phyloP scores from a whole-genome alignment of 2,329 filamentous ascomycete genomes.

The Diaporthe sp. region DNA sequence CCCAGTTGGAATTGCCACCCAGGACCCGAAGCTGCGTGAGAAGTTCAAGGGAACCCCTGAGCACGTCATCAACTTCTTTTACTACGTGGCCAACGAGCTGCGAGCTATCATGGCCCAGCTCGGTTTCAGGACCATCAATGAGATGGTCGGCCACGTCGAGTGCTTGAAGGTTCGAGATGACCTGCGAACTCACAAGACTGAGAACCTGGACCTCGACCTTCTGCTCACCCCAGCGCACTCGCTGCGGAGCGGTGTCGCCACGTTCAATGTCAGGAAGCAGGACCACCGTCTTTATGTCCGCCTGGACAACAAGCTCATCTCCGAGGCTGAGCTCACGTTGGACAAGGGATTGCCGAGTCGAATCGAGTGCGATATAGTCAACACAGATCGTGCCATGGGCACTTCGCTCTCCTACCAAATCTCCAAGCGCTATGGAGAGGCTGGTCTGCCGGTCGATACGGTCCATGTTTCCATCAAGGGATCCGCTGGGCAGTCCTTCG shows the following conservation, averaged over 20 bases:
- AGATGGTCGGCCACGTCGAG: constrained; percentile 96
- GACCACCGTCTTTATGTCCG: constrained; percentile 94
- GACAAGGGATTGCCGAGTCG: constrained; percentile 94
- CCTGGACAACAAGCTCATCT: constrained; percentile 96
- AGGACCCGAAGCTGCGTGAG: constrained; percentile 92
- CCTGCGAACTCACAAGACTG: constrained; percentile 86
- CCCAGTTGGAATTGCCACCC: constrained; percentile 94
- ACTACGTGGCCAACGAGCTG: constrained; percentile 95
- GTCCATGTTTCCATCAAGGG: constrained; percentile 97
- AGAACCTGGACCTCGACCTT: constrained; percentile 91
- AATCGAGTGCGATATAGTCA: constrained; percentile 96
- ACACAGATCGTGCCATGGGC: constrained; percentile 93
- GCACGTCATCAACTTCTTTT: constrained; percentile 99
- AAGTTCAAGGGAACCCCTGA: constrained; percentile 95
- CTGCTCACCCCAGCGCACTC: constrained; percentile 97
- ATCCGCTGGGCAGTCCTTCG: constrained; percentile 95
- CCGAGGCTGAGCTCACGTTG: constrained; percentile 91
- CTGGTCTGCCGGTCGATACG: constrained; percentile 89
- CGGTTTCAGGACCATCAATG: constrained; percentile 94
- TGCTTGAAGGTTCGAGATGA: constrained; percentile 88
- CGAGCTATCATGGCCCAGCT: constrained; percentile 97
- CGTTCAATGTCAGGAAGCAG: constrained; percentile 98
- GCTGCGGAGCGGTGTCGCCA: constrained; percentile 91
- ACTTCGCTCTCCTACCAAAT: constrained; percentile 96
- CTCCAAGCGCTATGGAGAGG: constrained; percentile 90